Conservation (phyloP, 345 rosid genomes). For the Populus tremula region DNA sequence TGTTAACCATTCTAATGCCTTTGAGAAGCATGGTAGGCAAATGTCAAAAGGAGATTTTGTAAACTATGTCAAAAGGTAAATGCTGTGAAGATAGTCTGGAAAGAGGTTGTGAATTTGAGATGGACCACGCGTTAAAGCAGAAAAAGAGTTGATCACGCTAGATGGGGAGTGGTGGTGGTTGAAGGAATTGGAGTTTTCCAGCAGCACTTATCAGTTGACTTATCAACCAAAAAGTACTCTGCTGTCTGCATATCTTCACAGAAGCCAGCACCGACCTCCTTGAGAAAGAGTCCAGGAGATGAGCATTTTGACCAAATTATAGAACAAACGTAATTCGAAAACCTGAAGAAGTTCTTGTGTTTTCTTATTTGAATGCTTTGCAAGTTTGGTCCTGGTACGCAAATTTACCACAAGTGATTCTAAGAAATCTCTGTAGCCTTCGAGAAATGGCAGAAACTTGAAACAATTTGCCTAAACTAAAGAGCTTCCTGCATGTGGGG, state of each 20-base stretch:
- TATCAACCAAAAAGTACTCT: background rate
- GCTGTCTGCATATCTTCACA: background rate
- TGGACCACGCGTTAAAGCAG: background rate
- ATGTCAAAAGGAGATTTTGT: background rate
- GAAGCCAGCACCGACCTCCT: background rate
- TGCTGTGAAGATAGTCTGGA: background rate
- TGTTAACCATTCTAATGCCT: no score
- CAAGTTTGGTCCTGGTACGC: no score
- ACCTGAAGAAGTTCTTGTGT: background rate
- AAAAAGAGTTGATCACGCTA: background rate
- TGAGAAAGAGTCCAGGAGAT: background rate
- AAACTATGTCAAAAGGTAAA: background rate
- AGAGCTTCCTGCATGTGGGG: background rate
- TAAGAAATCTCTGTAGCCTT: no score
- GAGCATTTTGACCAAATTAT: background rate
- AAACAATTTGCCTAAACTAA: no score
- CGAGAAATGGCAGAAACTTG: no score
- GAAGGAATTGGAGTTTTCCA: background rate
- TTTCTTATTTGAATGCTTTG: no score
- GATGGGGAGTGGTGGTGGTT: background rate
- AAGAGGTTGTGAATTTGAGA: background rate
- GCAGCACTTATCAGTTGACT: background rate
- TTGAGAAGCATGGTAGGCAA: no score
- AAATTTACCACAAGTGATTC: no score
- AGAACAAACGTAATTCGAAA: background rate